Percentiles rank a stretch among this genome's conserved stretches.
Evolutionary conservation across 148 eudicot species (phyloP).

Genomic region (Amaranthus cruentus): DNA sequence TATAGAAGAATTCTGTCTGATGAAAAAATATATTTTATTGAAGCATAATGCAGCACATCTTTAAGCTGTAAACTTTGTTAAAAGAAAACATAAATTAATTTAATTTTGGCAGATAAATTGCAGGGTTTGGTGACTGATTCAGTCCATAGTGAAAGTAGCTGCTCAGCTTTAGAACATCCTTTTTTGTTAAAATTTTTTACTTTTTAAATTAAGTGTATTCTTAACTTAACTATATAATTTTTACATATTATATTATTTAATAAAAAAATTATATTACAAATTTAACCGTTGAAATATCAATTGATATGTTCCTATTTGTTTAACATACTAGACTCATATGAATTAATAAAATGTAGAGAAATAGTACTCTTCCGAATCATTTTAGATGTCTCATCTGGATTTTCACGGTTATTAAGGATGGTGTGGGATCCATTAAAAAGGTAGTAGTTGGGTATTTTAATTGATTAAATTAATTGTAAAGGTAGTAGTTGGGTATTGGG

Average conservation of each 20-base stretch:
- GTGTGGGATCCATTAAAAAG: too few species aligned
- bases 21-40: constrained; percentile 8
- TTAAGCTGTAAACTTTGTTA: constrained; percentile 9
- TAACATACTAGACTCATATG: too few species aligned
- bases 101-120: constrained; percentile 8
- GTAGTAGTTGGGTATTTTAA: too few species aligned
- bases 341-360: too few species aligned
- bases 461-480: too few species aligned
- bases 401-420: too few species aligned
- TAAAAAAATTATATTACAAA: background rate
- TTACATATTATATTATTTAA: background rate
- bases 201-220: background rate
- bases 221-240: background rate
- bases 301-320: too few species aligned
- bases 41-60: constrained; percentile 29
- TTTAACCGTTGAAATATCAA: too few species aligned
- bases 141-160: background rate
- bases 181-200: background rate
- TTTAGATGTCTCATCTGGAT: too few species aligned
- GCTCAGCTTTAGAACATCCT: constrained; percentile 18
- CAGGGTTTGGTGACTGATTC: background rate
- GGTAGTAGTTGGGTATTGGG: too few species aligned
- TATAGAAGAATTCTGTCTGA: constrained; percentile 10
- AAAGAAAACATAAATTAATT: background rate
- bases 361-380: too few species aligned